A percentile compares a stretch with the other conserved stretches of the same genome.
These are phyloP conservation scores for Candida bentonensis DNA, from an alignment of 805 yeast genomes.

Conservation along the genomic window DNA sequence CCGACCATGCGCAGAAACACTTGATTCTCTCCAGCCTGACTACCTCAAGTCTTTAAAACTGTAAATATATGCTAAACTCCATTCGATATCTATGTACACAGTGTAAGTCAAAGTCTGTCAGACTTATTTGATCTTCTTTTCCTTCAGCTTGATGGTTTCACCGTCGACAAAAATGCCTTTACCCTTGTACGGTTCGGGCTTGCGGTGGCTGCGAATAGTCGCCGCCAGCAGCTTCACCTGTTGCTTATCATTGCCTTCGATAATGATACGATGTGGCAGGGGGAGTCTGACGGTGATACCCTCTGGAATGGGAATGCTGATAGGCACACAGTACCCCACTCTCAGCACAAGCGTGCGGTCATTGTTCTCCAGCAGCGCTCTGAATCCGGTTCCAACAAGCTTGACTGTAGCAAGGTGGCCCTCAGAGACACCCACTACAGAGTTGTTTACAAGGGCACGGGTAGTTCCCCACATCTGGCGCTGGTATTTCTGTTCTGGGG, in stretches of 20 bases:
- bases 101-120: background rate
- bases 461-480: constrained; percentile 92
- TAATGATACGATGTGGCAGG: constrained; percentile 66
- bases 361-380: constrained; percentile 62
- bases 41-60: background rate
- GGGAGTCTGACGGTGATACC: constrained; percentile 67
- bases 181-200: constrained; percentile 98
- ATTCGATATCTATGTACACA: background rate
- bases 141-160: constrained; percentile 83
- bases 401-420: constrained; percentile 81
- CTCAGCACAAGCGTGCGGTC: constrained; percentile 55
- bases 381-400: constrained; percentile 94
- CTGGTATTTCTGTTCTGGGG: constrained; percentile 49
- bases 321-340: constrained; percentile 76
- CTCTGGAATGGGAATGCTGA: constrained; percentile 62
- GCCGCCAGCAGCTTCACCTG: constrained; percentile 83
- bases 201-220: constrained; percentile 67
- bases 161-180: constrained; percentile 89
- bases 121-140: constrained; percentile 74
- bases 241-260: constrained; percentile 83
- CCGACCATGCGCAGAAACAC: constrained; percentile 12
- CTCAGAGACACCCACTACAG: constrained; percentile 77
- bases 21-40: background rate
- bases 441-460: constrained; percentile 63
- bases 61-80: background rate